Evolutionary conservation across 2,329 filamentous ascomycete genomes (phyloP).

Genomic region (Aphanoascus verrucosus): DNA sequence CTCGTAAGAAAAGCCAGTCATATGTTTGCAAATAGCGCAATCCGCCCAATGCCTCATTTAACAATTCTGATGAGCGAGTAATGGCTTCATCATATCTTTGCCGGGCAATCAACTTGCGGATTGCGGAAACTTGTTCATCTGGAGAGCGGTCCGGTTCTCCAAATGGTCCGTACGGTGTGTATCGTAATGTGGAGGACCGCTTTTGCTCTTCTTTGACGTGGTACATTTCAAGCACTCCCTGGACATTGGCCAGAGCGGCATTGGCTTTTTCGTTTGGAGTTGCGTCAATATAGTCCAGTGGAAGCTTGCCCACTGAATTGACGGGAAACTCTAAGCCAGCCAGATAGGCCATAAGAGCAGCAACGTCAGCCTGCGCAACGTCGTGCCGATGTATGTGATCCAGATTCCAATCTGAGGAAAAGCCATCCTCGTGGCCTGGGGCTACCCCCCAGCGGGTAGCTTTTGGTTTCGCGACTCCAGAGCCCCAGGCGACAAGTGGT

Average conservation of each 20-base stretch:
- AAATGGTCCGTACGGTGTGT: constrained; percentile 63
- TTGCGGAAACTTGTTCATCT: constrained; percentile 55
- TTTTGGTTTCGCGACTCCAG: constrained; percentile 70
- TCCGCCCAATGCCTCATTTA: constrained; percentile 67
- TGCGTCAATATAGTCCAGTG: constrained; percentile 68
- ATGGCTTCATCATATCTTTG: constrained; percentile 68
- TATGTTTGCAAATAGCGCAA: constrained; percentile 94
- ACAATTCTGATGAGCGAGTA: constrained; percentile 61
- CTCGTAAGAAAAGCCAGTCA: constrained; percentile 90
- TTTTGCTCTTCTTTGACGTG: constrained; percentile 84
- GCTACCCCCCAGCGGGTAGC: constrained; percentile 47
- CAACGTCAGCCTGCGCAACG: constrained; percentile 86
- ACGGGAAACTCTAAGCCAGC: constrained; percentile 81
- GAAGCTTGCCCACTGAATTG: constrained; percentile 90
- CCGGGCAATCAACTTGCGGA: constrained; percentile 55
- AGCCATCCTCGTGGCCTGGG: constrained; percentile 73
- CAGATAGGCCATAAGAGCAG: constrained; percentile 89
- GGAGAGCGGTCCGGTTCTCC: constrained; percentile 50
- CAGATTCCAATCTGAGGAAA: constrained; percentile 80
- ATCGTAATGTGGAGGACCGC: constrained; percentile 61
- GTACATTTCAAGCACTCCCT: constrained; percentile 90
- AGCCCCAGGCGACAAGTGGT: constrained; percentile 85
- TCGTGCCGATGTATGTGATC: constrained; percentile 75
- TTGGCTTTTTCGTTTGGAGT: constrained; percentile 66
- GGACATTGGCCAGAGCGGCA: constrained; percentile 73